Percentiles rank a stretch among this genome's conserved stretches.
phyloP scores from a whole-genome alignment of 306 rosid genomes.

The Begonia masoniana region DNA sequence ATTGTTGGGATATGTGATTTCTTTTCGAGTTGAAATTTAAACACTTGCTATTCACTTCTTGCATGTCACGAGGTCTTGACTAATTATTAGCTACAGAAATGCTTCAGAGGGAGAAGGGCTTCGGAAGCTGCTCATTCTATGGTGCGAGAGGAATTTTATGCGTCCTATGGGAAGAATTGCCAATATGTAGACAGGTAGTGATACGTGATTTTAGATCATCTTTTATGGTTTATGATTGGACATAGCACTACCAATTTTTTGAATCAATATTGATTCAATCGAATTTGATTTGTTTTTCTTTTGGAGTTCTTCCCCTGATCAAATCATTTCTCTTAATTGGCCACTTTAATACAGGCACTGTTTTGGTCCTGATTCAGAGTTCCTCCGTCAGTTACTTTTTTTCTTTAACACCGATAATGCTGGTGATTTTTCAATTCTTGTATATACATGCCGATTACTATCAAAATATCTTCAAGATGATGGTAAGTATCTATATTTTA shows the following conservation, averaged over 20 bases:
- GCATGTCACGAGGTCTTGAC: constrained; percentile 27
- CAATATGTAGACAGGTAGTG: constrained; percentile 63
- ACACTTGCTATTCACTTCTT: background rate
- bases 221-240: background rate
- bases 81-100: constrained; percentile 70
- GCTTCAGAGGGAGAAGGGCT: constrained; percentile 86
- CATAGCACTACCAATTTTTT: background rate
- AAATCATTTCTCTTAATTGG: constrained; percentile 8
- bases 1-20: no score
- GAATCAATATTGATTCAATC: no score
- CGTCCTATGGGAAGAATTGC: constrained; percentile 43
- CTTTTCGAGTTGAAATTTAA: background rate
- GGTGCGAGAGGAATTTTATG: constrained; percentile 51
- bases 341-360: constrained; percentile 53
- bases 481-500: constrained; percentile 36
- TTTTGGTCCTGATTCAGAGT: constrained; percentile 79
- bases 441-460: constrained; percentile 68
- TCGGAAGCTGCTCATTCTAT: constrained; percentile 46
- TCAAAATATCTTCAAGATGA: constrained; percentile 40
- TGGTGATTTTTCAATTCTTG: constrained; percentile 57
- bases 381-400: constrained; percentile 71
- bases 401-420: constrained; percentile 52
- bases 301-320: background rate
- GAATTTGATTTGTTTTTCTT: no score
- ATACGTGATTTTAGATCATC: constrained; percentile 4